A percentile compares a stretch with the other conserved stretches of the same genome.
These are phyloP conservation scores for Grosmannia huntii DNA, from an alignment of 2,329 filamentous ascomycete genomes.

Conservation along the genomic window DNA sequence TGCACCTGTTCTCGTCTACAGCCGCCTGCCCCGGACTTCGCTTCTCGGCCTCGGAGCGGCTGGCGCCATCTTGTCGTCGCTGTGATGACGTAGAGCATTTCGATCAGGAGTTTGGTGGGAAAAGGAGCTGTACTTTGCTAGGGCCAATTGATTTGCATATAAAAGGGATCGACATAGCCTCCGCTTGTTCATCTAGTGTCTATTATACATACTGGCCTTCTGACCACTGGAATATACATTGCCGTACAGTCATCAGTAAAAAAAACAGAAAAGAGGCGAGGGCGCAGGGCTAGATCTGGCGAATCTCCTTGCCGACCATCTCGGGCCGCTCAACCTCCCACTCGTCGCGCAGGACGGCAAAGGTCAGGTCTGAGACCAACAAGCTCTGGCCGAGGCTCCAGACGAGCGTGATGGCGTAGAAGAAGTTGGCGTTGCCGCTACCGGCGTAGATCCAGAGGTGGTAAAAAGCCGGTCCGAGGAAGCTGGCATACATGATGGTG, in stretches of 20 bases:
- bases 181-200: too few relatives aligned
- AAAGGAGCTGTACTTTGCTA: neutral
- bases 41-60: neutral
- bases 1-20: constrained; percentile 29
- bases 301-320: constrained; percentile 75
- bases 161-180: too few relatives aligned
- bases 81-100: neutral
- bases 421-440: constrained; percentile 97
- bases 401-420: constrained; percentile 97
- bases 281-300: constrained; percentile 49
- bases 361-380: constrained; percentile 75
- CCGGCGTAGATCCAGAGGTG: constrained; percentile 97
- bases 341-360: constrained; percentile 81
- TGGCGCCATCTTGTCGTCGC: neutral
- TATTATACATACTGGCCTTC: neutral
- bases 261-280: neutral
- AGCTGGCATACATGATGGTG: constrained; percentile 72
- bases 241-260: neutral
- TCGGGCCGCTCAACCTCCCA: constrained; percentile 88
- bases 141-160: neutral
- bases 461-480: constrained; percentile 90
- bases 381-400: constrained; percentile 88
- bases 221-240: neutral
- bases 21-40: constrained; percentile 15
- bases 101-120: neutral